Percentiles rank a stretch among this genome's conserved stretches.
These are phyloP conservation scores for Ceratocystis colombiana DNA, from an alignment of 2,329 filamentous ascomycete species.

Conservation along the genomic window DNA sequence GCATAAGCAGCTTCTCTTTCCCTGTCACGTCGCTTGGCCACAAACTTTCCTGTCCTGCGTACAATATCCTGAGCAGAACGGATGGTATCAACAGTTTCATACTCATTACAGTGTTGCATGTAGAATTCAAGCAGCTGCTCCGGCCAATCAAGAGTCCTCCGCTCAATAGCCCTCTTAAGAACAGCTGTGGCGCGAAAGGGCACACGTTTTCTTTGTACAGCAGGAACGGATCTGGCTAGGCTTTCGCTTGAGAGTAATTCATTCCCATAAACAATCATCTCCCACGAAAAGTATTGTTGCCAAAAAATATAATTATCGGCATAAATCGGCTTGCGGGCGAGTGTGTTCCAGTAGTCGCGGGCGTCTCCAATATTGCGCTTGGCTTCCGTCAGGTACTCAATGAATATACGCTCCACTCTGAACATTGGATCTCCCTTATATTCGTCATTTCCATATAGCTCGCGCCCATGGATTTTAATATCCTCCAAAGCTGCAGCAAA, in stretches of 20 bases:
- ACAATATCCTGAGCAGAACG: slow-evolving; percentile 64
- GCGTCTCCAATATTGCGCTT: slow-evolving; percentile 68
- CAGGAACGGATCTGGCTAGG: slow-evolving; percentile 29
- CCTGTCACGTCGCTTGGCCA: slow-evolving; percentile 53
- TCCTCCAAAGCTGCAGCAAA: slow-evolving; percentile 78
- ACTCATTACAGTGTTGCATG: slow-evolving; percentile 74
- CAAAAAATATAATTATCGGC: slow-evolving; percentile 85
- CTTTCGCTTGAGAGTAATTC: slow-evolving; percentile 36
- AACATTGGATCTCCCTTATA: slow-evolving; percentile 84
- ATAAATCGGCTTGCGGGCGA: slow-evolving; percentile 53
- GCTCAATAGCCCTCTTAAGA: slow-evolving; percentile 57
- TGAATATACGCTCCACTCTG: slow-evolving; percentile 80
- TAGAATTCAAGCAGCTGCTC: slow-evolving; percentile 67
- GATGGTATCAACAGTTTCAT: slow-evolving; percentile 68
- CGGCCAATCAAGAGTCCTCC: slow-evolving; percentile 60
- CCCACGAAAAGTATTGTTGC: slow-evolving; percentile 85
- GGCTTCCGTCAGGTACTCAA: slow-evolving; percentile 81
- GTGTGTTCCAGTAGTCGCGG: slow-evolving; percentile 62
- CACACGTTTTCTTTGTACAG: slow-evolving; percentile 34
- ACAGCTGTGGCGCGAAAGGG: slow-evolving; percentile 67
- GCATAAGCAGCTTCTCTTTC: slow-evolving; percentile 51
- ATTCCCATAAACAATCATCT: slow-evolving; percentile 54
- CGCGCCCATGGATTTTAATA: slow-evolving; percentile 66
- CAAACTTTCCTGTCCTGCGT: slow-evolving; percentile 54
- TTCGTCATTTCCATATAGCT: slow-evolving; percentile 57